phyloP scores from a whole-genome alignment of 108 stramenopile species.

The Schizochytrium sp. region DNA sequence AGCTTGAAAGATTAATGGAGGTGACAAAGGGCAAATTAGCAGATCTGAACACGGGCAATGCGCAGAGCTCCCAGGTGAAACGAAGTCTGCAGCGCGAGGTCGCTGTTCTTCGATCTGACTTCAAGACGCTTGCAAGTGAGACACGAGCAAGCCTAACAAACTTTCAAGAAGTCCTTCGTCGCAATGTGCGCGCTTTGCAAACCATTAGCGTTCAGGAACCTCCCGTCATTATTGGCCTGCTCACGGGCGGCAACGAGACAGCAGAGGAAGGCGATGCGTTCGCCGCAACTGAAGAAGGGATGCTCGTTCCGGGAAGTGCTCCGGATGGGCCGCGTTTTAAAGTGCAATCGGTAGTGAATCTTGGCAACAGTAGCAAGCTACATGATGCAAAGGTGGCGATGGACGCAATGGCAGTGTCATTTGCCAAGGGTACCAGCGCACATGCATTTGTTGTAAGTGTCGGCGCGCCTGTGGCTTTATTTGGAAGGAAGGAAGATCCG shows the following conservation, averaged over 20 bases:
- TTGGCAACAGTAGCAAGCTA: neutral
- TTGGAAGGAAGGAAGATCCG: neutral
- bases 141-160: neutral
- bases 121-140: neutral
- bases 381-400: neutral
- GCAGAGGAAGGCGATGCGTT: too few species aligned
- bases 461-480: neutral
- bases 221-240: neutral
- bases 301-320: too few species aligned
- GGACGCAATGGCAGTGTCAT: neutral
- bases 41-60: neutral
- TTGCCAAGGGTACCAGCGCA: neutral
- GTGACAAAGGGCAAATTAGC: neutral
- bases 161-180: slow-evolving; percentile 7
- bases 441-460: neutral
- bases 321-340: too few species aligned
- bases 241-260: neutral
- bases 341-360: too few species aligned
- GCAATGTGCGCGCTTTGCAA: neutral
- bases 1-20: neutral
- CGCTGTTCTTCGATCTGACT: neutral
- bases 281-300: too few species aligned
- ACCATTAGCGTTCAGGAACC: neutral
- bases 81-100: neutral
- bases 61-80: neutral